Percentiles rank a stretch among this genome's conserved stretches.
Conservation (phyloP, 176 grass and related monocot species). For the Leersia perrieri region DNA sequence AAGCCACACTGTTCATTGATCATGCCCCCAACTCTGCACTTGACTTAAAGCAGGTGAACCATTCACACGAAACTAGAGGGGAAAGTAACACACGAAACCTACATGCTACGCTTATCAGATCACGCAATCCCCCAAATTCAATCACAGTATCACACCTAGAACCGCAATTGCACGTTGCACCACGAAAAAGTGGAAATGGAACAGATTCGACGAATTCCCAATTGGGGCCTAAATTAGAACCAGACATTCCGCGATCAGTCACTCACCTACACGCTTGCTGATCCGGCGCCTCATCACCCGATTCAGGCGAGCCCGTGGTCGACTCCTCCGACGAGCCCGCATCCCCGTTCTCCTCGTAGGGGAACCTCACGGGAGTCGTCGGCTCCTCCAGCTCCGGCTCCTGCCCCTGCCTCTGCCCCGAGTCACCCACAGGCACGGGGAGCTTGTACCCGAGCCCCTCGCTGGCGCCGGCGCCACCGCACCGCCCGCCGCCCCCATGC, state of each 20-base stretch:
- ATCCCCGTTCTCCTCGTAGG: conserved; percentile 14
- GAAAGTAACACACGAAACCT: background rate
- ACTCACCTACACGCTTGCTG: conserved; percentile 58
- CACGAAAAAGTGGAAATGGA: background rate
- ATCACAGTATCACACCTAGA: background rate
- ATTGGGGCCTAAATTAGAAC: background rate
- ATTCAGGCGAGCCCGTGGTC: conserved; percentile 54
- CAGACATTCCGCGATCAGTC: background rate
- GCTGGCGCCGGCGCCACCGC: background rate
- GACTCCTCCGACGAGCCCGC: conserved; percentile 40
- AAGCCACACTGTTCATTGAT: conserved; percentile 35
- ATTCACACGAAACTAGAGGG: conserved; percentile 10
- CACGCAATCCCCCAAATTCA: conserved; percentile 5
- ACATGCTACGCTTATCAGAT: background rate
- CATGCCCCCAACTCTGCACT: conserved; percentile 8
- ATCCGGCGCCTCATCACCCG: conserved; percentile 53
- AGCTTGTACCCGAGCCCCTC: conserved; percentile 42
- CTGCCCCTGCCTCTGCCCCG: background rate
- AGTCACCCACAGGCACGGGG: conserved; percentile 23
- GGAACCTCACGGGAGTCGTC: background rate
- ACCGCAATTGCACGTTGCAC: background rate
- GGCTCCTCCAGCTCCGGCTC: background rate
- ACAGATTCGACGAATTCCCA: background rate
- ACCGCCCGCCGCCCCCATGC: background rate
- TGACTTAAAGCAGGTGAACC: background rate